Percentiles rank a stretch among this genome's conserved stretches.
phyloP scores from a whole-genome alignment of 139 green algal species.

The Bryopsis sp. region DNA sequence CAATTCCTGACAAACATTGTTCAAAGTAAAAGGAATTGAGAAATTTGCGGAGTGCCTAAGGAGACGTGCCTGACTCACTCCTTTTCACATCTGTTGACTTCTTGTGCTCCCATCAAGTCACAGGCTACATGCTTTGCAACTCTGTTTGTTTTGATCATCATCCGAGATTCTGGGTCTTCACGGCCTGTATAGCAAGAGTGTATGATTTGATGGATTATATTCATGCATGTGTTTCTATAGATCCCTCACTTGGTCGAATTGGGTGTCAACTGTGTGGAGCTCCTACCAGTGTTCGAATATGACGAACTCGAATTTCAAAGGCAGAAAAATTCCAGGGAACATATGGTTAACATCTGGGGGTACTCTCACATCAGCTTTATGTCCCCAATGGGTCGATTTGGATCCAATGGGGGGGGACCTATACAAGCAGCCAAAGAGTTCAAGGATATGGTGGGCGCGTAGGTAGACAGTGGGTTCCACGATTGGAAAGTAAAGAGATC shows the following conservation, averaged over 20 bases:
- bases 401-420: constrained; percentile 33
- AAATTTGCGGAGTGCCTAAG: background rate
- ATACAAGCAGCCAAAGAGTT: constrained; percentile 64
- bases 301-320: constrained; percentile 90
- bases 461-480: too few species aligned
- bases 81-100: background rate
- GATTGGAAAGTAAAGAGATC: too few species aligned
- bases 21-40: background rate
- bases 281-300: constrained; percentile 90
- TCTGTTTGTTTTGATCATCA: background rate
- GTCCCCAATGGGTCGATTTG: constrained; percentile 72
- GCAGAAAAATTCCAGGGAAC: constrained; percentile 56
- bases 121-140: background rate
- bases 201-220: too few species aligned
- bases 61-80: background rate
- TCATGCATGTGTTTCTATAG: constrained; percentile 10
- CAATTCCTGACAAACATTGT: background rate
- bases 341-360: constrained; percentile 84
- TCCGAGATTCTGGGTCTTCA: background rate
- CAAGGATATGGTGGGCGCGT: constrained; percentile 73
- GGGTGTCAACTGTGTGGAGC: constrained; percentile 81
- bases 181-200: background rate
- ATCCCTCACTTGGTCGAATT: constrained; percentile 44
- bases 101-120: background rate
- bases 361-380: constrained; percentile 87